These are phyloP conservation scores for Paspalum vaginatum DNA, from an alignment of 176 grass and related monocot species.

Conservation along the genomic window DNA sequence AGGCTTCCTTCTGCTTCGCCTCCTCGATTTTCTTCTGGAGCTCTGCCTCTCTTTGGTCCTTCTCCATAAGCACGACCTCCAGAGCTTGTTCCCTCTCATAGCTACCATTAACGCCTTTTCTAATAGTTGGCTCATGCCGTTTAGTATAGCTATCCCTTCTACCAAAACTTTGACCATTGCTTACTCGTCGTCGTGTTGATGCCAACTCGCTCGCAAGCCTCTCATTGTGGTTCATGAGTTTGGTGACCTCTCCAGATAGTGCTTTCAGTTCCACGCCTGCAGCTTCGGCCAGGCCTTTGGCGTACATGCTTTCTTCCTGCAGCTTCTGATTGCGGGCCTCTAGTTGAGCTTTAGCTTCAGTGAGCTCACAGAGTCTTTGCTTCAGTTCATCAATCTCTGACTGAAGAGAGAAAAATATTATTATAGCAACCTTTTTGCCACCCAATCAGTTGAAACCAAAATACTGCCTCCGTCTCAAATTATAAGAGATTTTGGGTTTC, in stretches of 20 bases:
- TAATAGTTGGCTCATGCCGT: constrained; percentile 52
- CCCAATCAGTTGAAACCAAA: constrained; percentile 3
- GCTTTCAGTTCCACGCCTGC: constrained; percentile 73
- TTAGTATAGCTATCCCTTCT: constrained; percentile 53
- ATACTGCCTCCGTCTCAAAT: neutral
- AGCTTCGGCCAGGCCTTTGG: constrained; percentile 67
- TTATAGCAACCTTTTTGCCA: neutral
- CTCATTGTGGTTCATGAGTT: constrained; percentile 88
- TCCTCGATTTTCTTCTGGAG: constrained; percentile 69
- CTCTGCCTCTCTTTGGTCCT: constrained; percentile 63
- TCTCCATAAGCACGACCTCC: constrained; percentile 61
- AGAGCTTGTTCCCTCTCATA: constrained; percentile 57
- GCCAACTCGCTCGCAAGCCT: constrained; percentile 62
- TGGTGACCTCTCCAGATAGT: constrained; percentile 76
- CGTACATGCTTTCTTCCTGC: constrained; percentile 68
- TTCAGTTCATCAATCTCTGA: constrained; percentile 61
- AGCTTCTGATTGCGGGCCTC: constrained; percentile 65
- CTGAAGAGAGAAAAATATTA: constrained; percentile 37
- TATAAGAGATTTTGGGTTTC: too few relatives aligned
- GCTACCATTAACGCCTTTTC: constrained; percentile 45
- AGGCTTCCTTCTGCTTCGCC: constrained; percentile 68
- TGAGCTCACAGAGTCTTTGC: constrained; percentile 54
- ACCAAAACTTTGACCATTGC: constrained; percentile 46
- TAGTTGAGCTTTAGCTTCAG: constrained; percentile 65
- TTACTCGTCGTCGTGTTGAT: constrained; percentile 54